These are phyloP conservation scores for Aspergillus luchuensis DNA, from an alignment of 2,329 filamentous ascomycete genomes.

Conservation along the genomic window DNA sequence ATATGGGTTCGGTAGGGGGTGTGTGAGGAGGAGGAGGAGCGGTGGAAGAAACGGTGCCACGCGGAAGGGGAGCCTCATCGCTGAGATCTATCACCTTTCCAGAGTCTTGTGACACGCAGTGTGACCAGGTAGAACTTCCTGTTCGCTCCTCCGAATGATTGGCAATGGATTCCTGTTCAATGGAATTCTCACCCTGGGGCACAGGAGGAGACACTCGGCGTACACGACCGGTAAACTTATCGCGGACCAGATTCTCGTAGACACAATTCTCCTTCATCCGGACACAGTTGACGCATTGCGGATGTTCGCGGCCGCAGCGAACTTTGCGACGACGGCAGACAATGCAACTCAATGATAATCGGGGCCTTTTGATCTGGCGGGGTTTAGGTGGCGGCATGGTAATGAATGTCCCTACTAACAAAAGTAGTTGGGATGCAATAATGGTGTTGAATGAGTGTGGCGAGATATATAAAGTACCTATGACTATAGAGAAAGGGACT, in stretches of 20 bases:
- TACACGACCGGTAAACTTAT: neutral
- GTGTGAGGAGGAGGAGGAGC: neutral
- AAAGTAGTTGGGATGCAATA: too few species aligned
- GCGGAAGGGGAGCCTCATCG: neutral
- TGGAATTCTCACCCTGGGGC: neutral
- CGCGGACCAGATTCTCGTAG: neutral
- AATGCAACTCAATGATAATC: constrained; percentile 6
- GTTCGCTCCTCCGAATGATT: too few species aligned
- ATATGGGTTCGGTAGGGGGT: neutral
- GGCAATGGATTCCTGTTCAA: neutral
- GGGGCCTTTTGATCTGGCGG: constrained; percentile 1
- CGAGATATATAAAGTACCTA: too few species aligned
- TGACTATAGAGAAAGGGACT: too few species aligned
- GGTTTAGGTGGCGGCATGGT: neutral
- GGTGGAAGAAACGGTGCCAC: neutral
- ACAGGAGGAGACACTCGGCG: neutral
- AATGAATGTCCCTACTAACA: too few species aligned
- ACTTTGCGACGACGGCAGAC: constrained; percentile 9
- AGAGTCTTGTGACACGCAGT: neutral
- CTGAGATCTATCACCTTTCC: neutral
- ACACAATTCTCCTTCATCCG: constrained; percentile 2
- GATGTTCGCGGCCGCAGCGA: constrained; percentile 7
- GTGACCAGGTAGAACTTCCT: neutral
- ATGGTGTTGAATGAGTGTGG: too few species aligned
- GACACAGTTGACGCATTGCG: constrained; percentile 3